phyloP scores from a whole-genome alignment of 495 filamentous ascomycete species.

The Rhypophila decipiens region DNA sequence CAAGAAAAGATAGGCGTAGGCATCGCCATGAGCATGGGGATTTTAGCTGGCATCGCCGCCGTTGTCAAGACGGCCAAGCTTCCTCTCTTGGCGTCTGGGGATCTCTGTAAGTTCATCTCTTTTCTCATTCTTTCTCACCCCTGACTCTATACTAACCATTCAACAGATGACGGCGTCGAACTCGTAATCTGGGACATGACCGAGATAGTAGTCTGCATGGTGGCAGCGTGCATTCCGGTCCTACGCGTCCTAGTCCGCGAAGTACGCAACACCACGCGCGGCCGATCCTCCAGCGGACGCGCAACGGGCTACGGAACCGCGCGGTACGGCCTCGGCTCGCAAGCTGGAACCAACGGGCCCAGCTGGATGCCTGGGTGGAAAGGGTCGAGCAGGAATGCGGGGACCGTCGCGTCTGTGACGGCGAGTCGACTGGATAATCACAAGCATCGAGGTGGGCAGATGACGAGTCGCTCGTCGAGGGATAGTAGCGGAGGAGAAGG shows the following conservation, averaged over 20 bases:
- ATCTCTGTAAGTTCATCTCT: conserved; percentile 6
- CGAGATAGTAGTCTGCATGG: conserved; percentile 23
- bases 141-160: not conserved
- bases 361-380: not conserved
- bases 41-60: conserved; percentile 1
- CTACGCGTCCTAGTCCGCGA: conserved; percentile 19
- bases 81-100: conserved; percentile 1
- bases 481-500: no score
- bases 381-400: not conserved
- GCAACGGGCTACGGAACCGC: no score
- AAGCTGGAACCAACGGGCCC: not conserved
- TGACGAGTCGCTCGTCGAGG: no score
- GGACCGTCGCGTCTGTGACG: not conserved
- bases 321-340: not conserved
- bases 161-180: conserved; percentile 17
- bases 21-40: conserved; percentile 31
- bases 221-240: conserved; percentile 27
- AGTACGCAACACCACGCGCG: not conserved
- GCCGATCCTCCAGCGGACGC: no score
- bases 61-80: conserved; percentile 8
- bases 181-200: conserved; percentile 21
- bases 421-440: not conserved
- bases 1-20: conserved; percentile 25
- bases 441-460: no score
- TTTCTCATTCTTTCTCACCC: not conserved